These are phyloP conservation scores for Anacardium occidentale DNA, from an alignment of 345 rosid species.

Conservation along the genomic window DNA sequence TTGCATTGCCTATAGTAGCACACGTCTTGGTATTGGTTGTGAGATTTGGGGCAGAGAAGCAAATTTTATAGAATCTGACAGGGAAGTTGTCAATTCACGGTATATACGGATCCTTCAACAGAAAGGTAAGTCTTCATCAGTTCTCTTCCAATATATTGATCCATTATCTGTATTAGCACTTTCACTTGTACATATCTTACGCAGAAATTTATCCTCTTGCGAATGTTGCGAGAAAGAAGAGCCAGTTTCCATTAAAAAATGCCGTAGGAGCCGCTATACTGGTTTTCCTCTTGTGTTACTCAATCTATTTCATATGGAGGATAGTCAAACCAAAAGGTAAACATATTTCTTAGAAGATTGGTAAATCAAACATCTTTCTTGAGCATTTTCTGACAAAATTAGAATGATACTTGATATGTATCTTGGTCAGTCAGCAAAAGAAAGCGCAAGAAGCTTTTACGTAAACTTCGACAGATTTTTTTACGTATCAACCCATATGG, in stretches of 20 bases:
- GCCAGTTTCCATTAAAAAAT: no score
- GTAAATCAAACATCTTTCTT: neutral
- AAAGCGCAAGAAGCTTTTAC: neutral
- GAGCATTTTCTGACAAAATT: neutral
- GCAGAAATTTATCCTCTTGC: no score
- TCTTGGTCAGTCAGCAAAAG: neutral
- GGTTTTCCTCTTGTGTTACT: neutral
- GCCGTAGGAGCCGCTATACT: neutral
- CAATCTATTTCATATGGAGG: neutral
- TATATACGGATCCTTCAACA: no score
- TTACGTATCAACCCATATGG: neutral
- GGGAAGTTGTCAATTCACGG: no score
- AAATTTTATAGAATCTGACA: neutral
- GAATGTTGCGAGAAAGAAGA: no score
- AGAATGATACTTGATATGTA: neutral
- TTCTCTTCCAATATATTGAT: no score
- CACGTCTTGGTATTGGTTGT: constrained; percentile 5
- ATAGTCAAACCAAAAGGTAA: neutral
- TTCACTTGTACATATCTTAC: no score
- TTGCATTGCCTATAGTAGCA: constrained; percentile 27
- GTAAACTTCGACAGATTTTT: constrained; percentile 3
- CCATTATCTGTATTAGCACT: no score
- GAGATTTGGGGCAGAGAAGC: constrained; percentile 23
- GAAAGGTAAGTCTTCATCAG: no score
- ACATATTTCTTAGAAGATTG: neutral